These are phyloP conservation scores for Neodidymelliopsis sp. DNA, from an alignment of 2,329 filamentous ascomycete genomes.

Conservation along the genomic window DNA sequence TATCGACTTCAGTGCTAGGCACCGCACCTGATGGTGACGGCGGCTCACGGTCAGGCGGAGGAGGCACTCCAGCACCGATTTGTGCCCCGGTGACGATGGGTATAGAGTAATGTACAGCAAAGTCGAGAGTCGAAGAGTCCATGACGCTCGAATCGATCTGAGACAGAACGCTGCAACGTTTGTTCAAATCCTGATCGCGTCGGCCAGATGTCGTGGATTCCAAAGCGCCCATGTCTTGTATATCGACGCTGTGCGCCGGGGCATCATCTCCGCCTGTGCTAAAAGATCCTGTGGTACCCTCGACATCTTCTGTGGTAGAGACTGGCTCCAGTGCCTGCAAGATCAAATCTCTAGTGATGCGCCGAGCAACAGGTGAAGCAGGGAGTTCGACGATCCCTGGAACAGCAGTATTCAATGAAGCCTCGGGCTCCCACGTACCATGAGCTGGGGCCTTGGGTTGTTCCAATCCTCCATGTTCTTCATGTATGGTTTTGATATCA, in stretches of 20 bases:
- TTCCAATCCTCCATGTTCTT: slow-evolving; percentile 40
- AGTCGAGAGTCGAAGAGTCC: slow-evolving; percentile 44
- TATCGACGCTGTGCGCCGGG: background rate
- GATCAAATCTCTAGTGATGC: slow-evolving; percentile 46
- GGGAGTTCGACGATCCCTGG: slow-evolving; percentile 35
- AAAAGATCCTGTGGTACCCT: slow-evolving; percentile 17
- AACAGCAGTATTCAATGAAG: slow-evolving; percentile 2
- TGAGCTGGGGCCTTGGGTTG: slow-evolving; percentile 2
- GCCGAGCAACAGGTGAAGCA: slow-evolving; percentile 41
- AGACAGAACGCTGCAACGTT: slow-evolving; percentile 35
- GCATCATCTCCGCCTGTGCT: background rate
- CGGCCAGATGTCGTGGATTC: background rate
- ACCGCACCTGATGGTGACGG: slow-evolving; percentile 18
- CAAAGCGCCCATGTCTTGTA: background rate
- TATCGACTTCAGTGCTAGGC: slow-evolving; percentile 39
- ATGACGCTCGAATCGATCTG: slow-evolving; percentile 35
- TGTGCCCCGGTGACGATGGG: slow-evolving; percentile 32
- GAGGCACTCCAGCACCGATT: slow-evolving; percentile 10
- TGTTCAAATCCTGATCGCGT: slow-evolving; percentile 7
- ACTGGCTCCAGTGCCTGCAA: slow-evolving; percentile 35
- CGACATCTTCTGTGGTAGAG: slow-evolving; percentile 35
- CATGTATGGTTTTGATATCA: slow-evolving; percentile 53
- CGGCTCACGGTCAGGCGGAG: slow-evolving; percentile 9
- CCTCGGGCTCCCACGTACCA: background rate
- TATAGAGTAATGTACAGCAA: slow-evolving; percentile 40